Percentiles rank a stretch among this genome's conserved stretches.
These are phyloP conservation scores for Aspergillus sp. DNA, from an alignment of 2,329 filamentous ascomycete species.

Conservation along the genomic window DNA sequence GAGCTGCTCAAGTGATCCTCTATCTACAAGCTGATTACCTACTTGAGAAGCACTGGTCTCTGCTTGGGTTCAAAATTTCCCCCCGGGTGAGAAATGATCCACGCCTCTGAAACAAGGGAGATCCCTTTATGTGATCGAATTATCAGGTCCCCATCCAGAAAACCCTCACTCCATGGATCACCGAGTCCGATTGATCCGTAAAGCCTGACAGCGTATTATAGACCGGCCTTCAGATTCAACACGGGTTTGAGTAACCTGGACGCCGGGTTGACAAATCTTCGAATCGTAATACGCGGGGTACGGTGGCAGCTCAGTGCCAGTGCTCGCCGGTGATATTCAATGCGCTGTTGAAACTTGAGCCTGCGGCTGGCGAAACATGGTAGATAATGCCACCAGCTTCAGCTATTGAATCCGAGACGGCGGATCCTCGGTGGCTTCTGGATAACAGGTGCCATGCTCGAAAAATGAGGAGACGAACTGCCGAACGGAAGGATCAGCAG, in stretches of 20 bases:
- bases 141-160: background rate
- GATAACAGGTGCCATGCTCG: background rate
- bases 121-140: background rate
- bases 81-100: background rate
- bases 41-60: background rate
- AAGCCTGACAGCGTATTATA: background rate
- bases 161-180: background rate
- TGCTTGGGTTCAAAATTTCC: background rate
- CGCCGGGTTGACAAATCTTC: background rate
- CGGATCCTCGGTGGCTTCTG: background rate
- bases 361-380: background rate
- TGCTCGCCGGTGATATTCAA: background rate
- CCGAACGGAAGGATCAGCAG: background rate
- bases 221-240: background rate
- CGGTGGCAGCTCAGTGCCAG: background rate
- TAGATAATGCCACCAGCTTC: background rate
- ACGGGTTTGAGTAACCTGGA: background rate
- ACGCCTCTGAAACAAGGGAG: background rate
- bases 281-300: background rate
- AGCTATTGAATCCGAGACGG: background rate
- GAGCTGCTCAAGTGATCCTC: no score
- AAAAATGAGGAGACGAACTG: background rate
- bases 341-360: background rate
- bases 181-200: background rate
- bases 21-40: no score